Evolutionary conservation across 768 basidiomycete species (phyloP), one percentile per base, ranked within the genome.

Genomic region (Tremella yokohamensis): DNA sequence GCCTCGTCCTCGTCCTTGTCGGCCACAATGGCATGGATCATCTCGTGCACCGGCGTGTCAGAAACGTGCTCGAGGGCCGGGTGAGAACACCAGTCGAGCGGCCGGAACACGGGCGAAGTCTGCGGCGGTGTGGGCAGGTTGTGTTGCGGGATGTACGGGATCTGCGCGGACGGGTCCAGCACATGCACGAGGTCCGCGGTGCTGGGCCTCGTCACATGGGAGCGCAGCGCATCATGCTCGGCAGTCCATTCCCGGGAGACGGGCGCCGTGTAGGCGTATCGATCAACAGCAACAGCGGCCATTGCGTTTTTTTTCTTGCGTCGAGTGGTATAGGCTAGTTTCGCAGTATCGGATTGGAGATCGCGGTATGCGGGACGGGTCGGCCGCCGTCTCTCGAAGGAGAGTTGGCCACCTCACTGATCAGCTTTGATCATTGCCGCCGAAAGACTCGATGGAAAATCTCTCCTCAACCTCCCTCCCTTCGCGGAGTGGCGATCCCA

Each of bases 1-100:
- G 85, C 86, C 79, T 97, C 96, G 11, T 91, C 87, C 69, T 90
- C 85, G 16, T 63, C 74, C 18, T 65, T 57, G n/a, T 52, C 24
- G 2, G 66, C 54, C 48, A 76, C 61, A 13, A 62, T 58, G 15
- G 66, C 19, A 19, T 67, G 62, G 11, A 76, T 58, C 20, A 75
- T 55, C 12, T 65, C 56, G 57, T 70, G 61, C 1, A 72, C 56
- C 4, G 58, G 42, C 6, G 52, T 52, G 25, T 73, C 68, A 47
- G 54, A 37, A 4, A 74, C 64, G 25, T 53, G 62, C 12, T 55
- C 63, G 19, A 73, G 54, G 2, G 70, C 68, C 1, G 64, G 55
- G 49, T 61, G 56, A 18, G 49, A 51, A 15, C 18, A 20, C 11
- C 19, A 45, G 52, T 61, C 49, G 20, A 47, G 16, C 11, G 20